These are phyloP conservation scores for Hydrangea macrophylla DNA, from an alignment of 148 eudicot species.

Conservation along the genomic window DNA sequence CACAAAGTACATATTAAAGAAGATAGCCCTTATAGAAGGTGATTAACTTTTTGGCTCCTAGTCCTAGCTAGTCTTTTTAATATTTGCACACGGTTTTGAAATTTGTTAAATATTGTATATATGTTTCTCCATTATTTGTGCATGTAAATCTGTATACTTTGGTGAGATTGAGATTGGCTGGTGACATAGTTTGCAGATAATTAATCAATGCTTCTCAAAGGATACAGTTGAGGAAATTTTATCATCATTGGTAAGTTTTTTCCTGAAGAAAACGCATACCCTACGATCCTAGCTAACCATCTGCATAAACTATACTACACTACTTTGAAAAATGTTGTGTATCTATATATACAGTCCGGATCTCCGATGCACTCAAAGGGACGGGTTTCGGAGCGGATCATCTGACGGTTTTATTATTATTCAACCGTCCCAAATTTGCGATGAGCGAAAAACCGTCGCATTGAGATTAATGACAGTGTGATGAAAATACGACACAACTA, in stretches of 20 bases:
- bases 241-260: conserved; percentile 13
- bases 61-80: background rate
- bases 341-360: no score
- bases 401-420: no score
- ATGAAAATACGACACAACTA: no score
- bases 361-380: no score
- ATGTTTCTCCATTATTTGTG: background rate
- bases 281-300: no score
- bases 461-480: no score
- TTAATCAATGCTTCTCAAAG: conserved; percentile 22
- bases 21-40: conserved; percentile 19
- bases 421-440: no score
- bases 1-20: background rate
- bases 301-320: no score
- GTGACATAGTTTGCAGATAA: conserved; percentile 19
- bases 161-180: background rate
- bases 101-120: background rate
- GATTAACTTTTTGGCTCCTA: background rate
- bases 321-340: no score
- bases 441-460: no score
- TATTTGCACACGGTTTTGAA: background rate
- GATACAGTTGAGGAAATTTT: conserved; percentile 27
- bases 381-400: no score
- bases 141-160: background rate
- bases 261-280: background rate